These are phyloP conservation scores for Batrachochytrium dendrobatidis DNA, from an alignment of 371 early-diverging fungal species.

Conservation along the genomic window DNA sequence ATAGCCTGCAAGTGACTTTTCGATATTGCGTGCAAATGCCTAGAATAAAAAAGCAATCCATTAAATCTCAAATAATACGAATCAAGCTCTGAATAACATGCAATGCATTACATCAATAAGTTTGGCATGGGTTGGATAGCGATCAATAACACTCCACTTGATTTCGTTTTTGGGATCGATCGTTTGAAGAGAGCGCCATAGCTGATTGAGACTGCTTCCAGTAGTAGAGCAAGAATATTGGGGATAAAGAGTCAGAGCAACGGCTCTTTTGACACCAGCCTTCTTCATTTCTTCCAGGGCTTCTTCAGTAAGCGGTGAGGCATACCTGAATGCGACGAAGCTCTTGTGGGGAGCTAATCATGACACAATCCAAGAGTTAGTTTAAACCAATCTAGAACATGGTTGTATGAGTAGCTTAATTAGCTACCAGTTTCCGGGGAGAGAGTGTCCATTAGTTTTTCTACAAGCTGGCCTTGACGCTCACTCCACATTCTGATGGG, in stretches of 20 bases:
- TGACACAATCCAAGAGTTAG: too few species aligned
- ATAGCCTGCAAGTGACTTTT: constrained; percentile 59
- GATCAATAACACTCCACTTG: constrained; percentile 87
- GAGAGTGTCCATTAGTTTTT: constrained; percentile 61
- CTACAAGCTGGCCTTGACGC: constrained; percentile 75
- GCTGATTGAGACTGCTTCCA: constrained; percentile 86
- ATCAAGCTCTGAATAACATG: background rate
- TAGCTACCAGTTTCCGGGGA: constrained; percentile 68
- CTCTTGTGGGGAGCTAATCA: constrained; percentile 76
- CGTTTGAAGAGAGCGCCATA: constrained; percentile 55
- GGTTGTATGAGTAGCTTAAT: too few species aligned
- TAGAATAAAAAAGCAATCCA: constrained; percentile 25
- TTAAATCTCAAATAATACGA: background rate
- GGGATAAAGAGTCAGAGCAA: constrained; percentile 92
- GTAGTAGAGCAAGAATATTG: constrained; percentile 96
- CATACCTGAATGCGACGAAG: constrained; percentile 91
- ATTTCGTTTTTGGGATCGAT: constrained; percentile 59
- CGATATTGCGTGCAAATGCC: constrained; percentile 71
- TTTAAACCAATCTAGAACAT: too few species aligned
- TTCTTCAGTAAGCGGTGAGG: constrained; percentile 67
- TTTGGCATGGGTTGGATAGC: constrained; percentile 85
- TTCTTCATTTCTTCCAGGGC: constrained; percentile 67
- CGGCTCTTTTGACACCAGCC: constrained; percentile 77
- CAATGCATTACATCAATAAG: constrained; percentile 58
- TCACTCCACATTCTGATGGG: constrained; percentile 88